Percentiles rank a stretch among this genome's conserved stretches.
These are phyloP conservation scores for Capniomyces stellatus DNA, from an alignment of 371 early-diverging fungal genomes.

Conservation along the genomic window DNA sequence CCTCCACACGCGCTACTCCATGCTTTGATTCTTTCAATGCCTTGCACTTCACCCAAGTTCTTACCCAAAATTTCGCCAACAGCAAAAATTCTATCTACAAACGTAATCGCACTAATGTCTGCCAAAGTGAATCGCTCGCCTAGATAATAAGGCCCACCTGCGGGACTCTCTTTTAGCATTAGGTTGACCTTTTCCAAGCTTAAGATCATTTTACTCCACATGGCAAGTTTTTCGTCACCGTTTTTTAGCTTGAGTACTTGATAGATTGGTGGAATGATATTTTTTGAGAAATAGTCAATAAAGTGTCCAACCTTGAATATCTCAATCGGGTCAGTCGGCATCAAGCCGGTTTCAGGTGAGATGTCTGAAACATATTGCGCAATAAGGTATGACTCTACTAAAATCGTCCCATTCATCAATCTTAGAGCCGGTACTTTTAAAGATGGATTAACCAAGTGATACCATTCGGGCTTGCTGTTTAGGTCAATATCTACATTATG, in stretches of 20 bases:
- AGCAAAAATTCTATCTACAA: conserved; percentile 18
- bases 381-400: conserved; percentile 63
- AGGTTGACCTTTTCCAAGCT: conserved; percentile 18
- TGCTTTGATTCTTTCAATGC: background rate
- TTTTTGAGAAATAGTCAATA: background rate
- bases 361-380: conserved; percentile 70
- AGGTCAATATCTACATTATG: conserved; percentile 37
- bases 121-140: conserved; percentile 35
- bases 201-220: background rate
- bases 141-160: conserved; percentile 39
- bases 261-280: background rate
- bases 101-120: conserved; percentile 34
- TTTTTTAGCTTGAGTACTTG: conserved; percentile 9
- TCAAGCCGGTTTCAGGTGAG: conserved; percentile 1
- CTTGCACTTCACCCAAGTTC: background rate
- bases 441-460: conserved; percentile 45
- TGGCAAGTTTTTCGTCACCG: background rate
- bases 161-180: conserved; percentile 25
- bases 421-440: conserved; percentile 51
- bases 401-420: conserved; percentile 31
- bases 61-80: background rate
- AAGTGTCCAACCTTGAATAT: background rate
- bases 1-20: background rate
- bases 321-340: background rate
- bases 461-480: conserved; percentile 40